A percentile compares a stretch with the other conserved stretches of the same genome.
phyloP scores from a whole-genome alignment of 1,284 basidiomycete species.

The Microbotryomycetes sp. region DNA sequence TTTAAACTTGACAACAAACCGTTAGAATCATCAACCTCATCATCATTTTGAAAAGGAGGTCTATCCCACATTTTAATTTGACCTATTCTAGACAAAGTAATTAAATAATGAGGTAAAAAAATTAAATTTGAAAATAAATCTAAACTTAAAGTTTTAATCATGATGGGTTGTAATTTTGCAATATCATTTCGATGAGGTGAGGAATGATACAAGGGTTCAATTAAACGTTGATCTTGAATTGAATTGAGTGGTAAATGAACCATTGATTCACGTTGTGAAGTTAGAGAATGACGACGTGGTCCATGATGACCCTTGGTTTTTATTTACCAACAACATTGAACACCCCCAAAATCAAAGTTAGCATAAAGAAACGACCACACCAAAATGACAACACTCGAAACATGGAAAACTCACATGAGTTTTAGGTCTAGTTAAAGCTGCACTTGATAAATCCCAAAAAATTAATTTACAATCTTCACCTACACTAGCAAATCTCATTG shows the following conservation, averaged over 20 bases:
- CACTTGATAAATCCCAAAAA: slow-evolving; percentile 87
- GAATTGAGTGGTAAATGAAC: slow-evolving; percentile 3
- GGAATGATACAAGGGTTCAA: slow-evolving; percentile 52
- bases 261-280: slow-evolving; percentile 18
- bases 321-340: too few species aligned
- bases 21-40: slow-evolving; percentile 5
- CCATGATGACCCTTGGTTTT: slow-evolving; percentile 11
- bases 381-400: not conserved
- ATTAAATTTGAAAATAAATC: slow-evolving; percentile 20
- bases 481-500: slow-evolving; percentile 65
- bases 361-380: not conserved
- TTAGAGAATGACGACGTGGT: slow-evolving; percentile 17
- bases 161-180: slow-evolving; percentile 80
- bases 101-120: slow-evolving; percentile 15
- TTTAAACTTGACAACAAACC: slow-evolving; percentile 10
- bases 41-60: too few species aligned
- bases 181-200: slow-evolving; percentile 83
- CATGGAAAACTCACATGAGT: slow-evolving; percentile 44
- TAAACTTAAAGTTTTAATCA: slow-evolving; percentile 50
- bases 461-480: slow-evolving; percentile 92
- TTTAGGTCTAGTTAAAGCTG: slow-evolving; percentile 67
- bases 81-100: slow-evolving; percentile 12
- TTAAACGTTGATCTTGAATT: slow-evolving; percentile 3
- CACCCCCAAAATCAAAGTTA: not conserved
- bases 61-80: slow-evolving; percentile 28